Evolutionary conservation across 2,329 filamentous ascomycete genomes (phyloP), one percentile per base, ranked within the genome.

Genomic region (Periglandula ipomoeae): DNA sequence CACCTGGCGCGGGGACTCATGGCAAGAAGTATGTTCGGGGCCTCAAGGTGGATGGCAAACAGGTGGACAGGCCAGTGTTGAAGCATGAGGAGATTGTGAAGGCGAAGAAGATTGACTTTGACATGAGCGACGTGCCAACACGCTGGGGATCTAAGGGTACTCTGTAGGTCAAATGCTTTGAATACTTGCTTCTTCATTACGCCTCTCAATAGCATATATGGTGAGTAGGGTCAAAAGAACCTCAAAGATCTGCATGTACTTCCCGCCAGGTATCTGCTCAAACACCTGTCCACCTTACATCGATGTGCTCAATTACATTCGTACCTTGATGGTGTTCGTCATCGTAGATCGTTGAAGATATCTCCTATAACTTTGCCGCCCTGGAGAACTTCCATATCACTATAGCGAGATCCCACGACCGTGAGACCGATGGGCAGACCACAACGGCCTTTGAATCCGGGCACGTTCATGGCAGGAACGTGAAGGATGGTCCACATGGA

Each of bases 391-490:
- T 70, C 65, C 35, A 66, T 59, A 55, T 79, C 74, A 2, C 57
- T 60, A 53, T 71, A 78, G 5, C 75, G 61, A 1, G 70, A 65
- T 1, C 70, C 69, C 0, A 80, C 71, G 0, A 81, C 60, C 0
- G 73, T 76, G 13, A 82, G 50, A 0, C 82, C 82, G 34, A 85
- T 70, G 0, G 82, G 82, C 69, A 85, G 67, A 17, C 59, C 62
- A n/a, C 61, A 58, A 2, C 52, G 45, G 22, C 82, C 81, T 30
- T 68, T 62, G 54, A 85, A 84, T 0, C 80, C 81, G 0, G 81
- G 80, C 0, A 85, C 61, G 51, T 85, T 84, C n/a, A 84, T 62
- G 0, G 80, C 77, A 0, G 82, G 82, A 1, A 71, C 75, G 52
- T 85, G 81, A 13, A 85, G 62, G 10, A 66, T 67, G 66, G 53